Conservation (phyloP, 306 rosid species). For the Cicer arietinum region DNA sequence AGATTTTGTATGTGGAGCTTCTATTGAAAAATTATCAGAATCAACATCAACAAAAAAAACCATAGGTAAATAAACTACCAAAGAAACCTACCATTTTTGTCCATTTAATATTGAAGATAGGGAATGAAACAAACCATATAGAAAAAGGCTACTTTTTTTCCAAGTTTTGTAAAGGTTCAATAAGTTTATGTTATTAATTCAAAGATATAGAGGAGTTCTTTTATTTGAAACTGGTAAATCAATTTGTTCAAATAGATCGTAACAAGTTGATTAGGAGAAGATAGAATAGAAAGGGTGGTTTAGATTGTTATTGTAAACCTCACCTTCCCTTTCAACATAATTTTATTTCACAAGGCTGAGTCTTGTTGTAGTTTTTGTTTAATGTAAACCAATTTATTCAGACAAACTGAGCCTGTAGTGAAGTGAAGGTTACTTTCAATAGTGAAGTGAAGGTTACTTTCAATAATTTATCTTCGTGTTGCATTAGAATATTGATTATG, state of each 20-base stretch:
- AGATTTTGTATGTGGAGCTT: slow-evolving; percentile 72
- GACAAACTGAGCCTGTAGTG: not conserved
- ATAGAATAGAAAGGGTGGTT: slow-evolving; percentile 39
- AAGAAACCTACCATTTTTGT: slow-evolving; percentile 31
- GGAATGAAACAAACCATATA: slow-evolving; percentile 34
- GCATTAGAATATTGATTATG: no score
- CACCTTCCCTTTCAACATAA: not conserved
- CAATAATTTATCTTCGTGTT: no score
- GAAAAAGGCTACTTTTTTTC: slow-evolving; percentile 25
- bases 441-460: not conserved
- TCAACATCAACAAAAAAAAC: slow-evolving; percentile 51
- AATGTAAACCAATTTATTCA: slow-evolving; percentile 4
- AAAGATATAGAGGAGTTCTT: slow-evolving; percentile 20
- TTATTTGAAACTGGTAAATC: slow-evolving; percentile 40
- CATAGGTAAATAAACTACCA: slow-evolving; percentile 54
- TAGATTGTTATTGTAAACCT: slow-evolving; percentile 42
- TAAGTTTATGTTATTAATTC: slow-evolving; percentile 23
- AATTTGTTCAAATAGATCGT: slow-evolving; percentile 51
- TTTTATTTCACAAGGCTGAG: slow-evolving; percentile 34
- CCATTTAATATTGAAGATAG: slow-evolving; percentile 31
- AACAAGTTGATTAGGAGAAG: slow-evolving; percentile 32
- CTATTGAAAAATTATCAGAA: slow-evolving; percentile 53
- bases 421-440: not conserved
- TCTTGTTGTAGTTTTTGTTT: slow-evolving; percentile 47
- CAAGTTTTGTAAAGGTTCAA: slow-evolving; percentile 13